These are phyloP conservation scores for Schizochytrium sp. DNA, from an alignment of 108 stramenopile genomes.

Conservation along the genomic window DNA sequence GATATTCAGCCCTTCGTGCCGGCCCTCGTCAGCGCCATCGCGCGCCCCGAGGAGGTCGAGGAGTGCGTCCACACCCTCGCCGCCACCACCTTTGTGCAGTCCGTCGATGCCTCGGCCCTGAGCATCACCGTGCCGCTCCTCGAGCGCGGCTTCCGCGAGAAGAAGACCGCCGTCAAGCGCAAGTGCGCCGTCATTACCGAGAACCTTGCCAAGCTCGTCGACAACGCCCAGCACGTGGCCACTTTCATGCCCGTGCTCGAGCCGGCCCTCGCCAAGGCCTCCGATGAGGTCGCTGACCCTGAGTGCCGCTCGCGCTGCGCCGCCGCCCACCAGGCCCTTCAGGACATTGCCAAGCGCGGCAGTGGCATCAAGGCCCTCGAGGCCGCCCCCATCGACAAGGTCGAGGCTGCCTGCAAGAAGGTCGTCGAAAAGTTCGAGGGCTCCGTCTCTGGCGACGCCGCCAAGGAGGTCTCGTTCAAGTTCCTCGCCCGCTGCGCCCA, in stretches of 20 bases:
- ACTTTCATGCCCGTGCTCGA: conserved; percentile 90
- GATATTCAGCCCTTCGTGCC: conserved; percentile 75
- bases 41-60: conserved; percentile 83
- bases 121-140: conserved; percentile 95
- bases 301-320: conserved; percentile 17
- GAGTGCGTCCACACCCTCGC: conserved; percentile 93
- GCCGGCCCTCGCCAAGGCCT: conserved; percentile 84
- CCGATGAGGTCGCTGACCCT: conserved; percentile 79
- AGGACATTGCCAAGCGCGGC: conserved; percentile 7
- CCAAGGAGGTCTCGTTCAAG: not conserved
- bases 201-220: conserved; percentile 97
- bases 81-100: conserved; percentile 93
- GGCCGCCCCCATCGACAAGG: conserved; percentile 26
- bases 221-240: conserved; percentile 85
- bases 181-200: conserved; percentile 96
- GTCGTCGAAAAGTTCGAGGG: conserved; percentile 71
- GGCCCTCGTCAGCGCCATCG: conserved; percentile 75
- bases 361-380: not conserved
- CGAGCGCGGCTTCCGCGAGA: conserved; percentile 86
- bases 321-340: conserved; percentile 1
- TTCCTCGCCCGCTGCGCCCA: not conserved
- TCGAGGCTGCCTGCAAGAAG: conserved; percentile 62
- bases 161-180: conserved; percentile 61
- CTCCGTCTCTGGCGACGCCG: conserved; percentile 60
- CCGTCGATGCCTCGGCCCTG: conserved; percentile 91